Percentiles rank a stretch among this genome's conserved stretches.
Evolutionary conservation across 345 rosid genomes (phyloP).

Genomic region (Boechera divaricarpa): DNA sequence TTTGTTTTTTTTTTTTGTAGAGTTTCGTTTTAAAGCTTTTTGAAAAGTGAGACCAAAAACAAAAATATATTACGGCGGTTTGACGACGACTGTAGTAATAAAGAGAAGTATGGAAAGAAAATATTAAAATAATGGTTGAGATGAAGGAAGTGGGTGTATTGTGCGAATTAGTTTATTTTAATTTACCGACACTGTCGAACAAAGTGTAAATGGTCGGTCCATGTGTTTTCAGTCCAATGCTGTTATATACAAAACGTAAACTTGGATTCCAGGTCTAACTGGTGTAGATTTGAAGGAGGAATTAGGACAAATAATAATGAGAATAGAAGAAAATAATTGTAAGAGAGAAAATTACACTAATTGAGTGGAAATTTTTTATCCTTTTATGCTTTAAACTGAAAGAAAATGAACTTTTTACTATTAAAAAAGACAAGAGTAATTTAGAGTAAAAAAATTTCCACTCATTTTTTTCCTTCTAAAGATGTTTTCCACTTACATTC

Average conservation of each 20-base stretch:
- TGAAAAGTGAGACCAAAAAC: neutral
- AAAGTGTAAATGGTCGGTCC: constrained; percentile 28
- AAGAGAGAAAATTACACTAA: neutral
- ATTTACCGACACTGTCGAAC: constrained; percentile 36
- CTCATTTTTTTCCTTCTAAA: too few relatives aligned
- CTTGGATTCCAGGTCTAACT: neutral
- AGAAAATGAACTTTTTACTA: too few relatives aligned
- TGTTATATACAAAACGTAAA: neutral
- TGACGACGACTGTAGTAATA: constrained; percentile 4
- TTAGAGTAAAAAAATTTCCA: too few relatives aligned
- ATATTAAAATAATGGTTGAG: neutral
- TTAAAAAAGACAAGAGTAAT: too few relatives aligned
- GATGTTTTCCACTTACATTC: too few relatives aligned
- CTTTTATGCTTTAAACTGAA: too few relatives aligned
- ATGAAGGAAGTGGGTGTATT: constrained; percentile 37
- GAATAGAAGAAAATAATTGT: too few relatives aligned
- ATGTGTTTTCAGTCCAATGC: constrained; percentile 13
- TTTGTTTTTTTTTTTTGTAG: neutral
- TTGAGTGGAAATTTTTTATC: too few relatives aligned
- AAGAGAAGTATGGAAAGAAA: neutral
- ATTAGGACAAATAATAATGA: neutral
- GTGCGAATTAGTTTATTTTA: constrained; percentile 25
- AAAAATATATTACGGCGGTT: constrained; percentile 16
- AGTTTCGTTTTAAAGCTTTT: neutral
- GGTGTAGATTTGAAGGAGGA: neutral